phyloP scores from a whole-genome alignment of 1,139 yeast genomes.

The Maudiozyma humilis region DNA sequence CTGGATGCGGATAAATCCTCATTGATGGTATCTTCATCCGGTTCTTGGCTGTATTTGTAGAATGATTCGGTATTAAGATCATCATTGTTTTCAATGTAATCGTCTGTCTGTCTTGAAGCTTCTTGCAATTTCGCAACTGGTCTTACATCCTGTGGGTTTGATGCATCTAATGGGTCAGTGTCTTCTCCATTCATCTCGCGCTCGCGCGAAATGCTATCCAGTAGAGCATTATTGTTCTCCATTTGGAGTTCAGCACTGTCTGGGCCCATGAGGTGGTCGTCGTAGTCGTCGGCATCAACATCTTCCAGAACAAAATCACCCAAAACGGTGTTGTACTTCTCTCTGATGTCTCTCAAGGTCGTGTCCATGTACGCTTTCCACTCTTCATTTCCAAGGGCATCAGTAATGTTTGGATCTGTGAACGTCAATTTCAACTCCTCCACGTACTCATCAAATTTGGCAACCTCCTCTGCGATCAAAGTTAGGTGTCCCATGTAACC shows the following conservation, averaged over 20 bases:
- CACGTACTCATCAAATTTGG: conserved; percentile 55
- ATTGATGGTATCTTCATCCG: conserved; percentile 19
- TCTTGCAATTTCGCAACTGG: too few relatives aligned
- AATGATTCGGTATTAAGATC: conserved; percentile 2
- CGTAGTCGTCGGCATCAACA: conserved; percentile 10
- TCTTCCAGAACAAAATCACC: conserved; percentile 51
- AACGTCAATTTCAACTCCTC: conserved; percentile 31
- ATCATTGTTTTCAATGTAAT: neutral
- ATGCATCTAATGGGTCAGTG: neutral
- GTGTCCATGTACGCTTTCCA: conserved; percentile 85
- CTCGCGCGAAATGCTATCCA: conserved; percentile 1
- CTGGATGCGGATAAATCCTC: conserved; percentile 16
- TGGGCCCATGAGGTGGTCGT: conserved; percentile 1
- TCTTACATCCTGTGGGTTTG: neutral
- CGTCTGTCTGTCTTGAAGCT: neutral
- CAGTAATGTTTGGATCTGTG: conserved; percentile 23
- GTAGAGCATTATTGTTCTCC: conserved; percentile 10
- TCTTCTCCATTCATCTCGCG: conserved; percentile 14
- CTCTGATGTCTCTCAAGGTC: conserved; percentile 79
- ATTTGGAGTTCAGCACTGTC: neutral
- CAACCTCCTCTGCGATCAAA: conserved; percentile 92
- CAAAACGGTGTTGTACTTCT: conserved; percentile 84
- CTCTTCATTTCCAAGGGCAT: conserved; percentile 38
- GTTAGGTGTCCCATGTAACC: conserved; percentile 98
- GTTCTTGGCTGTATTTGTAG: conserved; percentile 7